A percentile compares a stretch with the other conserved stretches of the same genome.
Conservation (phyloP, 2,329 filamentous ascomycete genomes). For the Orbilia javanica region DNA sequence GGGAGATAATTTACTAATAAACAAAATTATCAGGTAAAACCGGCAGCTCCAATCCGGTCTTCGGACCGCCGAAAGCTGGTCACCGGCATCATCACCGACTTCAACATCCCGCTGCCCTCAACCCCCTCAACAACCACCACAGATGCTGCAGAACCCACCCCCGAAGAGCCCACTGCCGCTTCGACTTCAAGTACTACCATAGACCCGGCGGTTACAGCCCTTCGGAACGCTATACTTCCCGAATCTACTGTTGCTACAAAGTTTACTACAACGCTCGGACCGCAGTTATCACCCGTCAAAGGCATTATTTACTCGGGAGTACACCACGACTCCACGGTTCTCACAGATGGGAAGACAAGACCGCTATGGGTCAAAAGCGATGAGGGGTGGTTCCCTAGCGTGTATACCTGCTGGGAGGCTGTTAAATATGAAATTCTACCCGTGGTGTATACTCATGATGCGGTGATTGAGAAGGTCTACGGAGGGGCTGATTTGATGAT, state of each 20-base stretch:
- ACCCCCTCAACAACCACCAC: background rate
- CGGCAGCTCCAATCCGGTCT: constrained; percentile 74
- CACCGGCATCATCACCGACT: constrained; percentile 76
- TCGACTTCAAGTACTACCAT: background rate
- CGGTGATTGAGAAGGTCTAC: constrained; percentile 74
- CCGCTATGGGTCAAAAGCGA: constrained; percentile 75
- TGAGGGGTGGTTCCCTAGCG: constrained; percentile 69
- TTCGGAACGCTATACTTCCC: constrained; percentile 73
- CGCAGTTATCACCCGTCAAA: constrained; percentile 72
- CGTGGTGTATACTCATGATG: constrained; percentile 74
- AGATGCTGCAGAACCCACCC: constrained; percentile 64
- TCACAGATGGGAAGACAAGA: constrained; percentile 68
- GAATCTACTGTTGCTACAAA: constrained; percentile 74
- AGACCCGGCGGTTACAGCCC: constrained; percentile 30
- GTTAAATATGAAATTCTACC: constrained; percentile 71
- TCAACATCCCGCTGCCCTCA: constrained; percentile 63
- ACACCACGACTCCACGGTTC: constrained; percentile 65
- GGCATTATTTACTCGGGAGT: constrained; percentile 76
- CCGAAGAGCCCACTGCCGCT: constrained; percentile 60
- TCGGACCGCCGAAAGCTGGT: constrained; percentile 77
- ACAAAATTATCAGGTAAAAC: constrained; percentile 71
- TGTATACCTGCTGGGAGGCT: constrained; percentile 76
- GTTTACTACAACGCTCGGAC: constrained; percentile 75
- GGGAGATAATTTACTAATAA: background rate
- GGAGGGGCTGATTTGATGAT: constrained; percentile 78